Evolutionary conservation across 2,329 filamentous ascomycete genomes (phyloP), one percentile per base, ranked within the genome.

Genomic region (Arthrobotrys entomopaga): DNA sequence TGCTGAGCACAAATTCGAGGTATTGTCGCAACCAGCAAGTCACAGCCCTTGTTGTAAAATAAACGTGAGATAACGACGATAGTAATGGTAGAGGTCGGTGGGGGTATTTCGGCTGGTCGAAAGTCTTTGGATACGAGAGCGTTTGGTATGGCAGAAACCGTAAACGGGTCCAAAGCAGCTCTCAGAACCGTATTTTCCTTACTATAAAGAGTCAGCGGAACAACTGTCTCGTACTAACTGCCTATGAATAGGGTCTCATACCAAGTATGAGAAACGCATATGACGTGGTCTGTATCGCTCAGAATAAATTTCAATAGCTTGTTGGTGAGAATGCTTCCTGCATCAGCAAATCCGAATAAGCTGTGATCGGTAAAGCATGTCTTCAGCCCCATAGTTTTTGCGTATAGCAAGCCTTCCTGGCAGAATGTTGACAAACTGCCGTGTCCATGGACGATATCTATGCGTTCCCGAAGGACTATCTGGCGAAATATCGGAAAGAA

Each of bases 311-410:
- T 99, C 65, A 99, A 86, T 43, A 99, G 84, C 83, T 99, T 99
- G 81, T 99, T 99, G 34, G 94, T 96, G 71, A 99, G 84, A 76
- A 99, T 99, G 77, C 94, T 98, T 0, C 88, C 92, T 0, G 95
- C 93, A 82, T 99, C 96, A 52, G 94, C 95, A 80, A 99, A 99
- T 0, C 95, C 95, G 83, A 98, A 98, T 2, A 99, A 85, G 46
- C 93, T 97, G 82, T 99, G 95, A 80, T 99, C 95, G 0, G 95
- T 99, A 80, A 98, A 98, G 50, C 97, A 94, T 0, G 96, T 97
- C 58, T 93, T 88, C 78, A 99, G 81, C 0, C 95, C 93, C 96
- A 99, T 99, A 2, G 95, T 98, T 65, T 95, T 86, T 10, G 91
- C 95, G 83, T 99, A 95, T 8, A 99, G 83, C 69, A 99, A 96